Base-by-base conservation (phyloP, 2,329 filamentous ascomycete genomes). In the Talaromyces albobiverticillius region DNA sequence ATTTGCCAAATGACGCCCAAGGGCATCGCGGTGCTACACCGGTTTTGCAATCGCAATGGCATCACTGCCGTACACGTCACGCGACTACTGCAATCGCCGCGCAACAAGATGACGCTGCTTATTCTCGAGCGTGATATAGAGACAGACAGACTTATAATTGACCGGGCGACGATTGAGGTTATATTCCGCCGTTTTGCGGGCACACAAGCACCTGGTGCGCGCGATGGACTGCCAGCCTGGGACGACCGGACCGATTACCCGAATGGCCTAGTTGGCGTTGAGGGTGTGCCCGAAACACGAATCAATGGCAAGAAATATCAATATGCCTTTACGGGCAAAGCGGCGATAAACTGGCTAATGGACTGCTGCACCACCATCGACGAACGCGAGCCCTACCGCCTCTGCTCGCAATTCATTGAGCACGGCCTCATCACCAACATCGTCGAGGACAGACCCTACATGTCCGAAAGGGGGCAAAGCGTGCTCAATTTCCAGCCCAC, bases 1-100 rank as follows among this genome's bases (percentile, higher is more conserved):
- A 87, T 97, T 20, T 97, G 93, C 88, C 92, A 96, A 69, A 77
- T 99, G 63, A 96, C 94, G 0, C 87, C 93, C 16, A 99, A 99
- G 76, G 94, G 93, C 40, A 90, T 96, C 67, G 87, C 90, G 63
- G 87, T 96, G 46, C 73, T 99, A 60, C 88, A 95, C 66, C 83
- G 90, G 49, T 99, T 97, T 76, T 97, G 93, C 72, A 84, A 90
- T 58, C 84, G 90, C 63, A 99, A 99, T 64, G 93, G 93, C 59
- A 97, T 97, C 62, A 90, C 95, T 62, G 91, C 95, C 67, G 87
- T 89, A 67, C 93, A 97, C 72, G 90, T 97, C 56, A 85, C 88
- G 57, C 89, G 95, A 63, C 79, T 97, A 3, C 79, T 95, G 41
- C 88, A 88, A 56, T 87, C 84, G 9, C 76, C 80, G 13, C 80